A percentile compares a stretch with the other conserved stretches of the same genome.
Conservation (phyloP, 2,329 filamentous ascomycete genomes). For the Trichoderma sp. region DNA sequence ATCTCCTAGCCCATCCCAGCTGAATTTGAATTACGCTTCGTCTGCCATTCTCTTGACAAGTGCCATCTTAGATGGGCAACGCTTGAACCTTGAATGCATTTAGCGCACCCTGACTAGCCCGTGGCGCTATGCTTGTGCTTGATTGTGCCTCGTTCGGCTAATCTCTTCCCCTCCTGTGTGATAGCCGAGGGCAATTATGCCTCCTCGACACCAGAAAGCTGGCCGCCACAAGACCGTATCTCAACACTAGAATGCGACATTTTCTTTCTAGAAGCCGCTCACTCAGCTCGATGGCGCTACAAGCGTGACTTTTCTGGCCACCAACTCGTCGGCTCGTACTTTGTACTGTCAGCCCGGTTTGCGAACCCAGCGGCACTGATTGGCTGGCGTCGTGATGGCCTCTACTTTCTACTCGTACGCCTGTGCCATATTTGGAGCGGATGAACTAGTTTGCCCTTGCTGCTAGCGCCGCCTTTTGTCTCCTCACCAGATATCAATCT, state of each 20-base stretch:
- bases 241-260: conserved; percentile 19
- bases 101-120: background rate
- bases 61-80: background rate
- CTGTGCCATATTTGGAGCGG: background rate
- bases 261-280: conserved; percentile 15
- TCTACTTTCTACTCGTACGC: background rate
- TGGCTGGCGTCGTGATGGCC: background rate
- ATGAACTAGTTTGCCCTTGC: background rate
- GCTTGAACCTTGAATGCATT: background rate
- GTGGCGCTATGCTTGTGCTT: conserved; percentile 1
- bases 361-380: background rate
- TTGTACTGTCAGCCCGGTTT: background rate
- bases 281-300: background rate
- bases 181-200: background rate
- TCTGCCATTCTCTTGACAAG: background rate
- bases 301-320: background rate
- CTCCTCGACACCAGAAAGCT: background rate
- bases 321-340: background rate
- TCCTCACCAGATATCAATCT: conserved; percentile 1
- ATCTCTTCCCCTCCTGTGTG: background rate
- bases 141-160: conserved; percentile 5
- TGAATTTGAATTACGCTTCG: background rate
- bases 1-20: background rate
- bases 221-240: background rate
- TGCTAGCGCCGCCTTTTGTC: background rate